Evolutionary conservation across 2,329 filamentous ascomycete genomes (phyloP).

Genomic region (Fusarium solani-melongenae): DNA sequence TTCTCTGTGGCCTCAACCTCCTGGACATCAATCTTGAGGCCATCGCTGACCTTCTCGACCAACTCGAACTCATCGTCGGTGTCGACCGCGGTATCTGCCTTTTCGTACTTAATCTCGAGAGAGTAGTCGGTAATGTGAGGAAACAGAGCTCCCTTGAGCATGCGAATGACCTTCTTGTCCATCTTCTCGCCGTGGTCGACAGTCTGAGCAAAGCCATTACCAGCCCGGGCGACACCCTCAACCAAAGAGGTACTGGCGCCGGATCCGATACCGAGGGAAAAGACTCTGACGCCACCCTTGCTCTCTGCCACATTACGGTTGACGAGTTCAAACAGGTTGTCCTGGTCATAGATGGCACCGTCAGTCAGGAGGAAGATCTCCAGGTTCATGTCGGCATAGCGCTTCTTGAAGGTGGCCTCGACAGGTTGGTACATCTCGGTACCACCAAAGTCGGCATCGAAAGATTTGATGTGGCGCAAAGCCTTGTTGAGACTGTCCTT

Average conservation of each 20-base stretch:
- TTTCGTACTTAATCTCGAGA: slow-evolving; percentile 70
- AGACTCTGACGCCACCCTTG: slow-evolving; percentile 60
- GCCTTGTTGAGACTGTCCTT: slow-evolving; percentile 57
- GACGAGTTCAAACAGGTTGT: slow-evolving; percentile 57
- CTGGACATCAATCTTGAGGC: slow-evolving; percentile 52
- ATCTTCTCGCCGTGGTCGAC: slow-evolving; percentile 73
- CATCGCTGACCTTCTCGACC: slow-evolving; percentile 67
- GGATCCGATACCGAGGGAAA: slow-evolving; percentile 65
- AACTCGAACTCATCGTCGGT: slow-evolving; percentile 70
- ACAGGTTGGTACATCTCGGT: slow-evolving; percentile 64
- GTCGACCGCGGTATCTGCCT: slow-evolving; percentile 21
- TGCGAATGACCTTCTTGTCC: slow-evolving; percentile 75
- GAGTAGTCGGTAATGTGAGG: slow-evolving; percentile 74
- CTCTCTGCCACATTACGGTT: slow-evolving; percentile 53
- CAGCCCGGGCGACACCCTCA: slow-evolving; percentile 64
- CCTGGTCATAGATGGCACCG: slow-evolving; percentile 63
- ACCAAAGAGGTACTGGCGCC: slow-evolving; percentile 63
- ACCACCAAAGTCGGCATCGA: slow-evolving; percentile 62
- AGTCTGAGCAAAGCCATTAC: slow-evolving; percentile 70
- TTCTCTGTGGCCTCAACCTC: slow-evolving; percentile 4
- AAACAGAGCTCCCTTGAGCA: slow-evolving; percentile 77
- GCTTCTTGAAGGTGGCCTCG: slow-evolving; percentile 54
- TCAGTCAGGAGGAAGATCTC: slow-evolving; percentile 68
- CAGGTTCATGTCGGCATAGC: slow-evolving; percentile 59
- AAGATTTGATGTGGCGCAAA: slow-evolving; percentile 52